Base-by-base conservation (phyloP, 1,139 yeast genomes). In the Kodamaea ohmeri region DNA sequence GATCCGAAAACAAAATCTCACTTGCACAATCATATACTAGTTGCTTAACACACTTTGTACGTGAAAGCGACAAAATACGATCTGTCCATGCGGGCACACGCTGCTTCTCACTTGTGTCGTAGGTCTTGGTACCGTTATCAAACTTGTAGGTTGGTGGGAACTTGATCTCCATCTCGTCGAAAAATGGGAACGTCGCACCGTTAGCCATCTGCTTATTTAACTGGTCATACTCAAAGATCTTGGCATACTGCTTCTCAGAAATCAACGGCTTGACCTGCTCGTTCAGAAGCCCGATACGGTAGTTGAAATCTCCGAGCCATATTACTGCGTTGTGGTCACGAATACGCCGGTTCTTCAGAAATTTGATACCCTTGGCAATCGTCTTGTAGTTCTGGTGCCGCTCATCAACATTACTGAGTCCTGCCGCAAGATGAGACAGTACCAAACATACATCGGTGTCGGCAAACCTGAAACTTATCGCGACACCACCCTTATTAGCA, bases 21-120 rank as follows among this genome's bases (percentile, higher is more conserved):
- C 74, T 78, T 3, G 75, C 81, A 44, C 82, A 71, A 32, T 80
- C 76, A 56, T 92, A 92, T 14, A 71, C 64, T 15, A 76, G 52
- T 51, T 86, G 97, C 41, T 72, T 75, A 43, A 92, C 56, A 19
- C 72, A 65, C 40, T 76, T 75, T 16, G 78, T 76, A 35, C 80
- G 63, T 14, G 75, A 50, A 26, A 51, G 46, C 26, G 47, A 44
- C 15, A 84, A 59, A 29, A 77, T 69, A 37, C 53, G 37, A 59
- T 92, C 98, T 6, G 97, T 90, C 98, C 98, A 92, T 0, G 97
- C 92, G 1, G 98, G 98, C 1, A 88, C 80, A 49, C 98, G 75
- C 51, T 84, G 92, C 60, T 92, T 92, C 54, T 90, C 97, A 32
- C 56, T 50, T 4, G 60, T 47, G 38, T 57, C 62, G 36, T 95